phyloP scores from a whole-genome alignment of 805 yeast genomes.

The Isabelozyma heimii region DNA sequence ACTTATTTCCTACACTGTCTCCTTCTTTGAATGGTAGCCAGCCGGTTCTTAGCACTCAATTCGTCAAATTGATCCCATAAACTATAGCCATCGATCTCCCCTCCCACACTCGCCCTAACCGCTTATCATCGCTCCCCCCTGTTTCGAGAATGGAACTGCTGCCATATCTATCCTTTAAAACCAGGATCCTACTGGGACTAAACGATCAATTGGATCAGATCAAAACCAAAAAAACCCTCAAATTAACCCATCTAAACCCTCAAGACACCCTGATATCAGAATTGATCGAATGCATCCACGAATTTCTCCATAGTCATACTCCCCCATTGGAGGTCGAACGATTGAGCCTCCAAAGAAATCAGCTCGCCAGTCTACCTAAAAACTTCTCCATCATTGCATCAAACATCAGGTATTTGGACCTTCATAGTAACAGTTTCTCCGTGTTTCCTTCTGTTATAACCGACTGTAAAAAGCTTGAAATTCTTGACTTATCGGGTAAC shows the following conservation, averaged over 20 bases:
- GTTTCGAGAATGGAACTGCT: not conserved
- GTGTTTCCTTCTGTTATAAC: slow-evolving; percentile 49
- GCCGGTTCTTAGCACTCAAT: no score
- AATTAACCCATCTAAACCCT: slow-evolving; percentile 11
- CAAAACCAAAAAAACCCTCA: slow-evolving; percentile 15
- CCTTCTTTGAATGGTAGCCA: no score
- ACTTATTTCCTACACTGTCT: no score
- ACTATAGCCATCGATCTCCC: not conserved
- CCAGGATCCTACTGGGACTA: slow-evolving; percentile 12
- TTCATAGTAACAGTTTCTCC: slow-evolving; percentile 57
- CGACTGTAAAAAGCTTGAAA: slow-evolving; percentile 48
- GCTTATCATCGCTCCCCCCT: slow-evolving; percentile 2
- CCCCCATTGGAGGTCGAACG: slow-evolving; percentile 41
- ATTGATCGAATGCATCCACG: slow-evolving; percentile 19
- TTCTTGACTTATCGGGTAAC: slow-evolving; percentile 64
- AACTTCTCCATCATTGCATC: slow-evolving; percentile 41
- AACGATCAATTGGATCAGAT: slow-evolving; percentile 22
- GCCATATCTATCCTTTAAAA: slow-evolving; percentile 7
- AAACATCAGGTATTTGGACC: slow-evolving; percentile 57
- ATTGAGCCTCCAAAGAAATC: slow-evolving; percentile 54
- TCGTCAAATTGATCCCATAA: not conserved
- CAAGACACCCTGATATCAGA: slow-evolving; percentile 7
- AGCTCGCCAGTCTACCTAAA: slow-evolving; percentile 45
- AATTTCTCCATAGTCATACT: slow-evolving; percentile 16
- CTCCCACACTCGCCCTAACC: not conserved